Percentiles rank a stretch among this genome's conserved stretches.
Evolutionary conservation across 108 stramenopile genomes (phyloP).

Genomic region (Skeletonema grethae): DNA sequence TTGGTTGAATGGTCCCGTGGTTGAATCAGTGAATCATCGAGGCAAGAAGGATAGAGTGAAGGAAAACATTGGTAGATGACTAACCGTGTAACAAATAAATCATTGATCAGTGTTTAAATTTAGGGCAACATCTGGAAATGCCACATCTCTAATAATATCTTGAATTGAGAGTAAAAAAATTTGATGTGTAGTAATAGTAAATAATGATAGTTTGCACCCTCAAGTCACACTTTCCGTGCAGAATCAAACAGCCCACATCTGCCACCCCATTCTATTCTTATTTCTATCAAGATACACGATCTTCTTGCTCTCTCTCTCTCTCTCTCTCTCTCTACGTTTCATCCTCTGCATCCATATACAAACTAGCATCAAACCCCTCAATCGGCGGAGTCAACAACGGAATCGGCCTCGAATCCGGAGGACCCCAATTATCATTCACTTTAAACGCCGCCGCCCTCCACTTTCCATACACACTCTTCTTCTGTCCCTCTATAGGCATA

Average conservation of each 20-base stretch:
- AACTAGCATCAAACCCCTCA: conserved; percentile 65
- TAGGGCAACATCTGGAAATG: too few relatives aligned
- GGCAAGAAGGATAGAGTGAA: too few relatives aligned
- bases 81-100: too few relatives aligned
- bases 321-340: conserved; percentile 14
- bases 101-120: too few relatives aligned
- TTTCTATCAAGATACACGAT: not conserved
- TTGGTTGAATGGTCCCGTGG: too few relatives aligned
- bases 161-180: not conserved
- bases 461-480: conserved; percentile 42
- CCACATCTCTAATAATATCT: too few relatives aligned
- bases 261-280: not conserved
- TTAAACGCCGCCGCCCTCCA: conserved; percentile 64
- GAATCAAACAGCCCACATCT: not conserved
- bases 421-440: conserved; percentile 42
- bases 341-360: conserved; percentile 52
- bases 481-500: not conserved
- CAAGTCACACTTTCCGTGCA: not conserved
- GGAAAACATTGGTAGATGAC: too few relatives aligned
- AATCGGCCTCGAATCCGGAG: conserved; percentile 64
- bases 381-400: conserved; percentile 78
- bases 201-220: not conserved
- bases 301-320: not conserved
- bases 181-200: too few relatives aligned
- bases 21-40: too few relatives aligned